These are phyloP conservation scores for Schizosaccharomyces octosporus DNA, from an alignment of 805 yeast species.

Conservation along the genomic window DNA sequence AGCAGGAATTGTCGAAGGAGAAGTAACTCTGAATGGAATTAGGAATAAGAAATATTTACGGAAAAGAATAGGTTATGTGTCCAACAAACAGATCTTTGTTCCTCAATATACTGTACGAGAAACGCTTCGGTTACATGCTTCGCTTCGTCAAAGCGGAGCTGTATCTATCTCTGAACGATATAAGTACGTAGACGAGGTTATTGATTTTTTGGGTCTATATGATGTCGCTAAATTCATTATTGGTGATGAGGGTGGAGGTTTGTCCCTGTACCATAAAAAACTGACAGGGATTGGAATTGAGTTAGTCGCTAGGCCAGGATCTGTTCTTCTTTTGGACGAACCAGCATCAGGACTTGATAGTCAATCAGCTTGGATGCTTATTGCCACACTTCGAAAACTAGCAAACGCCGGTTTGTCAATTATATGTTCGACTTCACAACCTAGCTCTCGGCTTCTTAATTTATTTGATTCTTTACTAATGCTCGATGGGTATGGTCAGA, in stretches of 20 bases:
- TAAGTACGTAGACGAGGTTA: conserved; percentile 39
- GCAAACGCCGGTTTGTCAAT: conserved; percentile 37
- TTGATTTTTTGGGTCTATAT: conserved; percentile 37
- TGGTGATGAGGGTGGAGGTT: conserved; percentile 50
- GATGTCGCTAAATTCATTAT: conserved; percentile 46
- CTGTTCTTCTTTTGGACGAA: conserved; percentile 75
- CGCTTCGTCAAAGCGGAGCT: conserved; percentile 34
- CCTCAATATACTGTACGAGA: conserved; percentile 46
- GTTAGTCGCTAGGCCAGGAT: conserved; percentile 36
- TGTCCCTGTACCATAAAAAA: conserved; percentile 38
- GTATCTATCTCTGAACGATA: conserved; percentile 32
- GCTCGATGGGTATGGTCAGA: conserved; percentile 44
- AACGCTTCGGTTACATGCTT: conserved; percentile 41
- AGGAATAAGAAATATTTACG: conserved; percentile 37
- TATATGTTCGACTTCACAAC: conserved; percentile 62
- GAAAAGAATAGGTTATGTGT: conserved; percentile 46
- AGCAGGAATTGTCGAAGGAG: conserved; percentile 46
- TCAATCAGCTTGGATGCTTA: conserved; percentile 46
- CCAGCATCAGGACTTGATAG: conserved; percentile 92
- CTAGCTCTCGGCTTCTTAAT: conserved; percentile 54
- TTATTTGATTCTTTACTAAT: conserved; percentile 57
- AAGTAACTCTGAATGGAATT: conserved; percentile 40
- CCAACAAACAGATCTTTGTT: conserved; percentile 53
- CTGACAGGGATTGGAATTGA: conserved; percentile 43
- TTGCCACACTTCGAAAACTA: conserved; percentile 33